Percentiles rank a stretch among this genome's conserved stretches.
phyloP scores from a whole-genome alignment of 306 rosid species.

The Lathyrus oleraceus region DNA sequence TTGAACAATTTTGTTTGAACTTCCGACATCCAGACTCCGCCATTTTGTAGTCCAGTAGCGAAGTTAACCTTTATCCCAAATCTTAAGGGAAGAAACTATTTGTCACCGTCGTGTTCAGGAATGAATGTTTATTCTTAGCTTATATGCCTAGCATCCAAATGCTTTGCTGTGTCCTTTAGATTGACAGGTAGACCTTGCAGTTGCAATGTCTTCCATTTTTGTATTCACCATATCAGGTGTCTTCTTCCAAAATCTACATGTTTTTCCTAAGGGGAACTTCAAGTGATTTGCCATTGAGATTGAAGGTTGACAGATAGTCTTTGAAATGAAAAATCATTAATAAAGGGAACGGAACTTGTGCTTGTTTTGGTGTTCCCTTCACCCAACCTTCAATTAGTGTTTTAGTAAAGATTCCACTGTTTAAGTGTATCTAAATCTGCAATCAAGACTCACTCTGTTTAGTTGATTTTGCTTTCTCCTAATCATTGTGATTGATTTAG shows the following conservation, averaged over 20 bases:
- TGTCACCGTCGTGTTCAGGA: conserved; percentile 16
- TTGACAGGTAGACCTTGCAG: background rate
- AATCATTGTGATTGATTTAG: too few relatives aligned
- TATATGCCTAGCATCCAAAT: background rate
- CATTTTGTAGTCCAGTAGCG: conserved; percentile 45
- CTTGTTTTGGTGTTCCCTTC: background rate
- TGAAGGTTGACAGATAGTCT: background rate
- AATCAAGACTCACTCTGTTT: too few relatives aligned
- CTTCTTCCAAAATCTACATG: background rate
- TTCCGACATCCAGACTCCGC: conserved; percentile 48
- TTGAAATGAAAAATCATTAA: background rate
- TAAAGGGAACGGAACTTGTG: background rate
- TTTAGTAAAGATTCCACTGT: too few relatives aligned
- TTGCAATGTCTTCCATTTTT: background rate
- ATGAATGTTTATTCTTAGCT: conserved; percentile 24
- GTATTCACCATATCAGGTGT: background rate
- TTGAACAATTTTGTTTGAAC: conserved; percentile 49
- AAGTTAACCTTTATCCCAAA: conserved; percentile 38
- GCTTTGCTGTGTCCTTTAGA: conserved; percentile 1
- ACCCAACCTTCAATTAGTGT: too few relatives aligned
- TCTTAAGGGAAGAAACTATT: conserved; percentile 34
- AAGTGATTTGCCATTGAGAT: background rate
- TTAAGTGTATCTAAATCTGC: too few relatives aligned
- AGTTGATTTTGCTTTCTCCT: too few relatives aligned
- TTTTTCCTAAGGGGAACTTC: background rate